Percentiles rank a stretch among this genome's conserved stretches.
Evolutionary conservation across 2,329 filamentous ascomycete genomes (phyloP).

Genomic region (Juglanconis sp.): DNA sequence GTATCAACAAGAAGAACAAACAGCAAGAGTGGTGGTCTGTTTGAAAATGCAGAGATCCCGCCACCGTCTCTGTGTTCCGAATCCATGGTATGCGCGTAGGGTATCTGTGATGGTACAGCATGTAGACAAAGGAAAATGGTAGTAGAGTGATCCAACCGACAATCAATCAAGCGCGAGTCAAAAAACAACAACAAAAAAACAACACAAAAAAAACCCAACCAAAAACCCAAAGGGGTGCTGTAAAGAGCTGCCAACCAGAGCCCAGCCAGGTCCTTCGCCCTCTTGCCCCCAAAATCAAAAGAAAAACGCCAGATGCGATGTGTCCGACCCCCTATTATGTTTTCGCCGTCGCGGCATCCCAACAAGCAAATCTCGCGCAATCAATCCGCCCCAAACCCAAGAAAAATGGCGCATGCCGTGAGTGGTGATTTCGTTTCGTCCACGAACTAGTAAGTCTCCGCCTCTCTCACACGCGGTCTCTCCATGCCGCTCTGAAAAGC

Average conservation of each 20-base stretch:
- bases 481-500: neutral
- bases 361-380: neutral
- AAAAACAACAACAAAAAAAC: neutral
- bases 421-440: constrained; percentile 8
- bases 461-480: neutral
- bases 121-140: constrained; percentile 16
- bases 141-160: neutral
- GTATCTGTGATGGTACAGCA: constrained; percentile 18
- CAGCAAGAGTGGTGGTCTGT: neutral
- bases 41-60: neutral
- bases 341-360: neutral
- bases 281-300: neutral
- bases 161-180: neutral
- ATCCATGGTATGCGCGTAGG: constrained; percentile 12
- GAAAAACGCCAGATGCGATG: constrained; percentile 11
- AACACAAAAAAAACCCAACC: neutral
- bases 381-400: neutral
- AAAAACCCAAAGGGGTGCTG: neutral
- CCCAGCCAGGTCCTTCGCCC: constrained; percentile 2
- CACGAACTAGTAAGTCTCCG: neutral
- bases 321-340: neutral
- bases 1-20: neutral
- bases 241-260: constrained; percentile 1
- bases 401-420: constrained; percentile 5
- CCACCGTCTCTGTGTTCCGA: neutral